Conservation (phyloP, 441 rosid genomes). For the Theobroma grandiflorum region DNA sequence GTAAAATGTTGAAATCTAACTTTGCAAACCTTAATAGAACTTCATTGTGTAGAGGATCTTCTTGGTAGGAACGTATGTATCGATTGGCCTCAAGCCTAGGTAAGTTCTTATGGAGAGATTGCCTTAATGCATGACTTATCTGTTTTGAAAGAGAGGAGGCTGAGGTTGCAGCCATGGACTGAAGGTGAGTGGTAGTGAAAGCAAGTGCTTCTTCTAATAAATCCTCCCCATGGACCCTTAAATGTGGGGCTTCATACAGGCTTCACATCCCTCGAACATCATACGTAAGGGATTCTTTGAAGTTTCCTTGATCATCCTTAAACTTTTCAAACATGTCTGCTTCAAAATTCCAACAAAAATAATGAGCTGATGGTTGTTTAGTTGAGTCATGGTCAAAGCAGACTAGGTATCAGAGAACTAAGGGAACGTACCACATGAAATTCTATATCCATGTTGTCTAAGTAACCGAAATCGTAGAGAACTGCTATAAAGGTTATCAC, state of each 20-base stretch:
- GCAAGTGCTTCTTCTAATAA: constrained; percentile 43
- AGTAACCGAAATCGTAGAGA: constrained; percentile 37
- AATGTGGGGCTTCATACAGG: constrained; percentile 47
- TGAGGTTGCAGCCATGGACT: background rate
- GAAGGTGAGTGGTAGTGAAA: constrained; percentile 30
- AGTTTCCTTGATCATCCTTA: constrained; percentile 24
- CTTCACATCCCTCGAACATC: constrained; percentile 40
- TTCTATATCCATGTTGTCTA: constrained; percentile 30
- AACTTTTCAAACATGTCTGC: constrained; percentile 25
- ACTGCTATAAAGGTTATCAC: constrained; percentile 11
- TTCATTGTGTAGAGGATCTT: constrained; percentile 25
- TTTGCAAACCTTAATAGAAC: constrained; percentile 40
- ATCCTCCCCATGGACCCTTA: constrained; percentile 42
- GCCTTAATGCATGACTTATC: constrained; percentile 39
- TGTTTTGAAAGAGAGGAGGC: constrained; percentile 27
- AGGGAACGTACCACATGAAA: constrained; percentile 27
- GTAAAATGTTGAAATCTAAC: constrained; percentile 48
- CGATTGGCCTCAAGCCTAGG: constrained; percentile 45
- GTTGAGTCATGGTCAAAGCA: background rate
- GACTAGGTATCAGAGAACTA: background rate
- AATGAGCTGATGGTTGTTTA: background rate
- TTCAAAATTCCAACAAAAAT: background rate
- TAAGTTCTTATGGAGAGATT: constrained; percentile 37
- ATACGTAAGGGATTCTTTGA: constrained; percentile 13
- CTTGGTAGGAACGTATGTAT: constrained; percentile 31